Evolutionary conservation across 1,284 basidiomycete genomes (phyloP), one percentile per base, ranked within the genome.

Genomic region (Irpex lacteus): DNA sequence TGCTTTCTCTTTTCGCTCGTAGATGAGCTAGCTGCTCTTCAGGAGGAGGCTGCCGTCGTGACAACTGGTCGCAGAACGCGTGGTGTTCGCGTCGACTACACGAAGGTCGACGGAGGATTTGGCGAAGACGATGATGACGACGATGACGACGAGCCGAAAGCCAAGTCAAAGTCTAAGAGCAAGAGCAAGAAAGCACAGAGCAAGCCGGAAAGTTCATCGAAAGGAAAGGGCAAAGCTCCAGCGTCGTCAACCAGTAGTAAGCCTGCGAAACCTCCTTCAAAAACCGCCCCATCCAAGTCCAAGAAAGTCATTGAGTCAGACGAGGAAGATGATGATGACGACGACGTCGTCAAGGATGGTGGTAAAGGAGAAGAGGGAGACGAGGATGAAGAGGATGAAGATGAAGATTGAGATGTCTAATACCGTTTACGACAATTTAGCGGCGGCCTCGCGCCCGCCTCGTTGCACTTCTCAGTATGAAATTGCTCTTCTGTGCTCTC

Each of bases 31-130:
- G 66, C 60, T 3, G 72, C 70, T 8, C 61, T 77, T 50, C 58
- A 66, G 40, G 61, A 63, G 38, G 62, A 63, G 26, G 73, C 74
- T 50, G 62, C 63, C 19, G 60, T 59, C 13, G 75, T 76, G 60
- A 72, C 74, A 65, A 75, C 76, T 59, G 68, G 71, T 13, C 70
- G 75, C 26, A 73, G 76, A 60, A 77, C 77, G 61, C 76, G 77
- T 26, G 77, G 76, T 3, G 72, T 75, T 21, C 72, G 74, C 50
- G 60, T 77, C 60, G 75, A 77, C 68, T 77, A 78, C 64, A 77
- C 75, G 18, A 74, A 78, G 57, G 75, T 75, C 26, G 57, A 71
- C 36, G 71, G 69, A 2, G 71, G 69, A 2, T 68, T 70, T 59
- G 60, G 68, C 15, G 63, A 66, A 15, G 67, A 65, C n/a, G 71